Evolutionary conservation across 345 rosid genomes (phyloP), one percentile per base, ranked within the genome.

Genomic region (Pelargonium nanum): DNA sequence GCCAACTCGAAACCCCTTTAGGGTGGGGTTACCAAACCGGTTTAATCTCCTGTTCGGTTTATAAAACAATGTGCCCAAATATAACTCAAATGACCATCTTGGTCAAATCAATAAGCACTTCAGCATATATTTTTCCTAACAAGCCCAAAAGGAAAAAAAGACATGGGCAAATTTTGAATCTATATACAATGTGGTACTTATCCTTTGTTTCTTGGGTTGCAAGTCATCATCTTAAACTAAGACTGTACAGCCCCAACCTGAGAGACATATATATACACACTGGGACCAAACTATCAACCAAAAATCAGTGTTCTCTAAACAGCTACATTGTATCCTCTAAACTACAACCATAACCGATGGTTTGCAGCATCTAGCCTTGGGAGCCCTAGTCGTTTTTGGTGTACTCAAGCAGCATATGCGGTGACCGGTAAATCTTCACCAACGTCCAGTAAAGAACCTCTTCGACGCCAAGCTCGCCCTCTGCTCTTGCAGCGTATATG

Each of bases 401-500:
- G 72, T 78, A 78, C 64, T 75, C 79, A 10, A 75, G 77, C 56
- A 78, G 67, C 83, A 75, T 70, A 40, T 75, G 83, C 1, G 79
- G 75, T n/a, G 83, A 69, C 22, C 83, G 71, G 58, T 75, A 75
- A 55, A 78, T 78, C 48, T 75, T 78, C 57, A 78, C 79, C 30
- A 78, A 56, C 12, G 66, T 75, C 83, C 83, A 78, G 24, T 75
- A 78, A 30, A 78, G 75, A 8, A 78, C 77, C 62, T 78, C 83
- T 57, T 78, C 83, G 19, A 78, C 83, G 57, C 68, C 75, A 22
- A 78, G 79, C 75, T 72, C 83, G 22, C 79, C 83, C 59, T 75
- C 79, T 55, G 77, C 83, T 70, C 83, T 72, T 34, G 83, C 83
- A 8, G 79, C 75, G 19, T 78, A 78, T 26, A 78, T 75, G 28